Base-by-base conservation (phyloP, 164 flowering plant species). In the Tetracentron sinense region DNA sequence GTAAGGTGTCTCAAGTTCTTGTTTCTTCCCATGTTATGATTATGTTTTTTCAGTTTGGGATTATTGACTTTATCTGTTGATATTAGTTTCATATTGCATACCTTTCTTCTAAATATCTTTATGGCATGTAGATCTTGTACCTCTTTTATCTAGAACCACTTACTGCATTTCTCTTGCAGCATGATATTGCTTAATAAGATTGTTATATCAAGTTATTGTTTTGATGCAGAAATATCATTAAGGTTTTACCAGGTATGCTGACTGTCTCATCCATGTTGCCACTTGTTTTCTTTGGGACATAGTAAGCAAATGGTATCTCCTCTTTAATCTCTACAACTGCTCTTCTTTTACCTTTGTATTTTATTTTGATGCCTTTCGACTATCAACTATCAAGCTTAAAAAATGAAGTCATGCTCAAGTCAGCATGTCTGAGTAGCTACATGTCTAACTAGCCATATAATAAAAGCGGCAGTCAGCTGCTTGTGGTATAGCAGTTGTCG, bases 91-190 rank as follows among this genome's bases (percentile, higher is more conserved):
- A n/a, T n/a, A n/a, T n/a, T n/a, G n/a, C n/a, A n/a, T n/a, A n/a
- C n/a, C n/a, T n/a, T n/a, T n/a, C n/a, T n/a, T n/a, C n/a, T n/a
- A n/a, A n/a, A n/a, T n/a, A n/a, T n/a, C n/a, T n/a, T n/a, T n/a
- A n/a, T n/a, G n/a, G n/a, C n/a, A n/a, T n/a, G 8, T 4, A 33
- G 8, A 33, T 4, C 38, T 8, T 33, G 82, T 85, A 33, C 86
- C 96, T 49, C 74, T 90, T 54, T 14, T 84, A 33, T 86, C 97
- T 73, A 95, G 95, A 60, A 31, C 67, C 31, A 89, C 95, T 54
- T 90, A 90, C 60, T 90, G 97, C 72, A 54, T 90, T 67, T 85
- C 42, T 90, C 97, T 42, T 90, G 92, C 80, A 77, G 92, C 79
- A 88, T 90, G 95, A 85, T 88, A 64, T 53, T 90, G 73, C 75